A percentile compares a stretch with the other conserved stretches of the same genome.
Evolutionary conservation across 2,329 filamentous ascomycete genomes (phyloP).

Genomic region (Aureobasidium mangrovei): DNA sequence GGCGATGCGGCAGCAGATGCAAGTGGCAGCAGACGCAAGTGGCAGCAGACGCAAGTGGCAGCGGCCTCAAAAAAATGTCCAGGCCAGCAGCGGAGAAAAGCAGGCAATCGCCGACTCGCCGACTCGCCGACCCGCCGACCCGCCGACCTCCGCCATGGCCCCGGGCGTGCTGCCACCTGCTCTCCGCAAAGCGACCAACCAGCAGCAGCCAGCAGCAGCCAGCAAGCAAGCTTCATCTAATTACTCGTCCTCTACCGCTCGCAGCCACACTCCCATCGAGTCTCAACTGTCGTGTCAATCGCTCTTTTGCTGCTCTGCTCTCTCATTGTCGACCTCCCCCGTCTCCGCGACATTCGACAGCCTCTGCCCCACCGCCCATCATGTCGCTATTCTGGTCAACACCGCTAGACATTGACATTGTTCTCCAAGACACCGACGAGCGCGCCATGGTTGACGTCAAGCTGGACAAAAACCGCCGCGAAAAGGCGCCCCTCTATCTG

Average conservation of each 20-base stretch:
- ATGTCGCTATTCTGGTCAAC: conserved; percentile 99
- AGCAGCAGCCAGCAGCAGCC: not conserved
- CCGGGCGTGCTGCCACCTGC: not conserved
- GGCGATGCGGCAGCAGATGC: too few relatives aligned
- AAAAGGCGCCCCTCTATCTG: conserved; percentile 94
- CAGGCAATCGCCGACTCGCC: not conserved
- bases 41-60: not conserved
- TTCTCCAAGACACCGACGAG: conserved; percentile 90
- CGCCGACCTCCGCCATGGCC: not conserved
- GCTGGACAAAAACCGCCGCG: conserved; percentile 93
- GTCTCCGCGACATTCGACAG: not conserved
- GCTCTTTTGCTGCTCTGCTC: not conserved
- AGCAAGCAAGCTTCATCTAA: not conserved
- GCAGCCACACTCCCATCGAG: too few relatives aligned
- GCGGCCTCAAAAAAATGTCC: conserved; percentile 9
- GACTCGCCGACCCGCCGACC: not conserved
- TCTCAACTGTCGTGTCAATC: not conserved
- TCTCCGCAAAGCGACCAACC: not conserved
- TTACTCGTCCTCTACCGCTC: too few relatives aligned
- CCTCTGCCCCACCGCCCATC: not conserved
- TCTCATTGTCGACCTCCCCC: not conserved
- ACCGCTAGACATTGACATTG: conserved; percentile 96
- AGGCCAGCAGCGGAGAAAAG: not conserved
- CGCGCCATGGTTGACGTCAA: conserved; percentile 94
- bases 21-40: not conserved